A percentile compares a stretch with the other conserved stretches of the same genome.
phyloP scores from a whole-genome alignment of 495 filamentous ascomycete genomes.

The Monascus purpureus region DNA sequence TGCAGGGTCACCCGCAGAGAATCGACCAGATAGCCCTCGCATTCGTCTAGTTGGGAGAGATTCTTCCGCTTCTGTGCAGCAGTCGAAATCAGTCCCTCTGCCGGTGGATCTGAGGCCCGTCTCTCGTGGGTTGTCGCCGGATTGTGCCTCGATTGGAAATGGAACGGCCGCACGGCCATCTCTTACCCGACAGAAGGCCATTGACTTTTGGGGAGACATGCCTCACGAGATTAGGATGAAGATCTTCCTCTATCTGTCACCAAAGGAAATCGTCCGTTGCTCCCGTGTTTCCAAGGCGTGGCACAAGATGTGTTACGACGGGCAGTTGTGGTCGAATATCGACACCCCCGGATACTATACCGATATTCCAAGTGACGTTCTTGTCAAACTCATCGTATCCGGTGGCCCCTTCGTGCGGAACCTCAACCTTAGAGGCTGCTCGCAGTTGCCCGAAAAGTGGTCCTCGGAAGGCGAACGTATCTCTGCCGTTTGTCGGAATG shows the following conservation, averaged over 20 bases:
- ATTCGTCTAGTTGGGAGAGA: constrained; percentile 35
- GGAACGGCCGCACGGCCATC: constrained; percentile 7
- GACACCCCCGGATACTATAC: constrained; percentile 80
- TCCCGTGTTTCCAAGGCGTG: constrained; percentile 72
- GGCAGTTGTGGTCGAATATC: constrained; percentile 77
- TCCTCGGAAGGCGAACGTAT: constrained; percentile 51
- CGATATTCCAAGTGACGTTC: constrained; percentile 66
- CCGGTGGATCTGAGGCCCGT: constrained; percentile 47
- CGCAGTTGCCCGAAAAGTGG: constrained; percentile 69
- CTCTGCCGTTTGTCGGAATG: constrained; percentile 67
- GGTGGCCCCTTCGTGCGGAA: constrained; percentile 85
- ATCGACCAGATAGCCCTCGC: constrained; percentile 29
- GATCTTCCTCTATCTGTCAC: constrained; percentile 61
- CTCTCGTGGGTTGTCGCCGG: constrained; percentile 26
- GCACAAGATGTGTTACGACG: constrained; percentile 82
- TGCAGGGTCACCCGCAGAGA: constrained; percentile 20
- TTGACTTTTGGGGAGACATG: constrained; percentile 70
- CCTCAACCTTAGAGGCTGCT: constrained; percentile 69
- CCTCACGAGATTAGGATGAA: constrained; percentile 70
- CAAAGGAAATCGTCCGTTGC: constrained; percentile 69
- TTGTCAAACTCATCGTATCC: constrained; percentile 71
- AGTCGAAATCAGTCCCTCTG: constrained; percentile 37
- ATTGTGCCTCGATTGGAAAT: constrained; percentile 19
- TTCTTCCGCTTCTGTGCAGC: constrained; percentile 11
- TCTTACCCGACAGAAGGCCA: constrained; percentile 25